These are phyloP conservation scores for Parsonsia alboflavescens DNA, from an alignment of 257 asterid species.

Conservation along the genomic window DNA sequence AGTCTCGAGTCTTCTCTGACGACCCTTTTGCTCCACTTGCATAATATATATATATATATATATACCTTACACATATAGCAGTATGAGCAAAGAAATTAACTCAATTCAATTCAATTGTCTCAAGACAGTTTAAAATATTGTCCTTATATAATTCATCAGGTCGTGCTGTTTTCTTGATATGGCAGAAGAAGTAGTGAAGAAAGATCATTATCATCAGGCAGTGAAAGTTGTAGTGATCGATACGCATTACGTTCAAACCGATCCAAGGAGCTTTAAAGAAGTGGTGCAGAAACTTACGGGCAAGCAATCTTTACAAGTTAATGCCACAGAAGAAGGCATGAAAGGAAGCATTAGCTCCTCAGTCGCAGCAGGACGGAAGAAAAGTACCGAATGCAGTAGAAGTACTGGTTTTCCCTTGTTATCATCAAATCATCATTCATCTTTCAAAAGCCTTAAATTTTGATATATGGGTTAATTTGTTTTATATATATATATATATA, in stretches of 20 bases:
- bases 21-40: constrained; percentile 1
- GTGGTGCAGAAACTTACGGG: constrained; percentile 73
- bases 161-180: background rate
- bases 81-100: no score
- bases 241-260: constrained; percentile 60
- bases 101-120: no score
- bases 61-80: background rate
- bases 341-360: background rate
- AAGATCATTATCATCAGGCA: background rate
- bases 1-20: background rate
- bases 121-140: background rate
- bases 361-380: background rate
- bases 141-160: no score
- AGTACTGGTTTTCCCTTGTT: background rate
- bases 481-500: no score
- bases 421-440: background rate
- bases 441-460: background rate
- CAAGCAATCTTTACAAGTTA: constrained; percentile 24
- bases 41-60: background rate
- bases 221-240: constrained; percentile 60
- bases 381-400: background rate
- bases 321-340: background rate
- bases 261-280: constrained; percentile 56
- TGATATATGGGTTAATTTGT: background rate
- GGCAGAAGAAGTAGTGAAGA: background rate